Percentiles rank a stretch among this genome's conserved stretches.
Evolutionary conservation across 1,284 basidiomycete species (phyloP).

Genomic region (Sparassis latifolia): DNA sequence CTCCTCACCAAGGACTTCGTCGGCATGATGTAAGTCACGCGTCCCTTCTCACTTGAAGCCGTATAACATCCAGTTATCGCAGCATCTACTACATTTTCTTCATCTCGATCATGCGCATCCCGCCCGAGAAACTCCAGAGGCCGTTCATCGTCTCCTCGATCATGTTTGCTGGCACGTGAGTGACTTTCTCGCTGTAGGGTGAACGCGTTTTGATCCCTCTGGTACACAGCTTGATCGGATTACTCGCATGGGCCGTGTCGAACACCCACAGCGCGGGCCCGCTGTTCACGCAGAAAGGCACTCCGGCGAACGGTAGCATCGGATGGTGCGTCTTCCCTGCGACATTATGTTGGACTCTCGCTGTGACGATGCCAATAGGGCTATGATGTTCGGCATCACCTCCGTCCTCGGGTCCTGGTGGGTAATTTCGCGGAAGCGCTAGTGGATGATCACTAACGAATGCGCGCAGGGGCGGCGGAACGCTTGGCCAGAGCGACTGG

Average conservation of each 20-base stretch:
- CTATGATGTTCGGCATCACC: constrained; percentile 6
- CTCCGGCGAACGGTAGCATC: constrained; percentile 4
- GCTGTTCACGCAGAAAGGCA: constrained; percentile 1
- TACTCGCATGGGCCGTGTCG: constrained; percentile 5
- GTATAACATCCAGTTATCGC: neutral
- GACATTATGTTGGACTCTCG: neutral
- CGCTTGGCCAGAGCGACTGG: constrained; percentile 6
- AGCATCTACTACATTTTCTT: constrained; percentile 7
- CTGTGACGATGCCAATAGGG: neutral
- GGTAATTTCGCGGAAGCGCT: neutral
- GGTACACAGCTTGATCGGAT: constrained; percentile 1
- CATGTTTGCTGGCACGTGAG: constrained; percentile 4
- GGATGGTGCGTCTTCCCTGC: neutral
- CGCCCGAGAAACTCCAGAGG: constrained; percentile 5
- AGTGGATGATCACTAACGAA: neutral
- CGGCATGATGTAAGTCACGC: constrained; percentile 4
- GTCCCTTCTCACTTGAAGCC: neutral
- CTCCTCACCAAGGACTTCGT: constrained; percentile 4
- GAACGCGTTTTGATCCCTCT: neutral
- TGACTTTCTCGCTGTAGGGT: neutral
- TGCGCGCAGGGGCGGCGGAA: constrained; percentile 4
- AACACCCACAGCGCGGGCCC: constrained; percentile 1
- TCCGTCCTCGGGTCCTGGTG: constrained; percentile 4
- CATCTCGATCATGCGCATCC: constrained; percentile 5
- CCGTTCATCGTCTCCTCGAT: constrained; percentile 6